A percentile compares a stretch with the other conserved stretches of the same genome.
Conservation (phyloP, 2,329 filamentous ascomycete genomes). For the Botrytis paeoniae region DNA sequence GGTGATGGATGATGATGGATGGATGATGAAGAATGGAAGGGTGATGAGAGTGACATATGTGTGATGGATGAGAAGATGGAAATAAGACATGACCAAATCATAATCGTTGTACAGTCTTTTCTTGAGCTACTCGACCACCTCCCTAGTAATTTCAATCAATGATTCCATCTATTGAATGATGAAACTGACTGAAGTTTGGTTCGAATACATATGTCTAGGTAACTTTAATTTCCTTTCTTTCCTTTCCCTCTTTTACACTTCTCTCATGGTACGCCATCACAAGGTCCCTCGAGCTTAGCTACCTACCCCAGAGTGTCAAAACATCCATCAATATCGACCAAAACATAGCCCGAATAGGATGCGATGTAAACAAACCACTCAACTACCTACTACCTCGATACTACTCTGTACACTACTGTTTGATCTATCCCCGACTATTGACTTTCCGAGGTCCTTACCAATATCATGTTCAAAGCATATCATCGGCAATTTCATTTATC, state of each 20-base stretch:
- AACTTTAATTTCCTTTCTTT: background rate
- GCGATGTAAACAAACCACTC: background rate
- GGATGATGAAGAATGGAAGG: background rate
- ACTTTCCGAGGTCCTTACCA: background rate
- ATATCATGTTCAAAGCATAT: background rate
- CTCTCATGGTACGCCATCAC: background rate
- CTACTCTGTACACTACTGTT: background rate
- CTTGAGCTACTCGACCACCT: background rate
- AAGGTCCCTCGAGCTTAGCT: background rate
- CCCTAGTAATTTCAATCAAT: background rate
- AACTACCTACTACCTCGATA: background rate
- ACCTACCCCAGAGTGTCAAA: conserved; percentile 1
- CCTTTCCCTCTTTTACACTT: background rate
- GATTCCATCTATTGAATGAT: background rate
- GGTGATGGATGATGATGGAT: background rate
- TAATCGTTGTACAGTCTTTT: background rate
- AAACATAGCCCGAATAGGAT: background rate
- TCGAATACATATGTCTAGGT: background rate
- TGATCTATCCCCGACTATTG: background rate
- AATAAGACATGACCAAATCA: background rate
- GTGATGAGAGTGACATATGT: background rate
- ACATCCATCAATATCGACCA: background rate
- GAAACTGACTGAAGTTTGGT: background rate
- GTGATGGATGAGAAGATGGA: background rate
- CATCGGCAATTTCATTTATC: background rate